Evolutionary conservation across 2,329 filamentous ascomycete species (phyloP).

Genomic region (Pestalotiopsis sp.): DNA sequence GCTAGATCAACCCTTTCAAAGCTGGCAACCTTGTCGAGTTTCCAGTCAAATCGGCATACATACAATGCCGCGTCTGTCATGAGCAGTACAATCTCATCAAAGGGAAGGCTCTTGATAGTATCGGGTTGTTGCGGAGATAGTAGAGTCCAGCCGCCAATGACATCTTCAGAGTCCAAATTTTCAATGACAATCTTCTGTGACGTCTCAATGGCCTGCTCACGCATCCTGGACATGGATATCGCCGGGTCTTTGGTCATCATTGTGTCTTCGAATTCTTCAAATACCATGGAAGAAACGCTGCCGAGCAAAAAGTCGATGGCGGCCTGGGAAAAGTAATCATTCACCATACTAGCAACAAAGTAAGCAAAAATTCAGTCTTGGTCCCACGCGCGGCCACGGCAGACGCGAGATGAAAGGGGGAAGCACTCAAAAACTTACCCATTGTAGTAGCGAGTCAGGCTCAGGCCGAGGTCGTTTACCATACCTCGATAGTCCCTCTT

Average conservation of each 20-base stretch:
- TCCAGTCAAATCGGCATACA: constrained; percentile 91
- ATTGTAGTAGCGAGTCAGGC: constrained; percentile 74
- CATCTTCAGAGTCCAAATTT: constrained; percentile 74
- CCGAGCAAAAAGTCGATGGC: constrained; percentile 94
- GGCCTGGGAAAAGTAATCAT: constrained; percentile 95
- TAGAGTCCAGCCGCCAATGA: constrained; percentile 88
- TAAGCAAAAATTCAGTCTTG: neutral
- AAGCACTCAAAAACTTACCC: constrained; percentile 48
- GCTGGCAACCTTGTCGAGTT: constrained; percentile 88
- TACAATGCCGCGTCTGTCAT: constrained; percentile 86
- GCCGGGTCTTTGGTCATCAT: constrained; percentile 94
- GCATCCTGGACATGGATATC: constrained; percentile 80
- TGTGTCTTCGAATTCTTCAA: constrained; percentile 91
- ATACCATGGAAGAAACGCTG: constrained; percentile 81
- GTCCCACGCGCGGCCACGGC: neutral
- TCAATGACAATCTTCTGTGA: constrained; percentile 85
- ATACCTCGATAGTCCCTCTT: constrained; percentile 92
- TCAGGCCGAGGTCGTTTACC: constrained; percentile 87
- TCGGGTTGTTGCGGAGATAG: constrained; percentile 75
- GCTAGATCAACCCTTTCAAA: constrained; percentile 85
- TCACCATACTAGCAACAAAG: constrained; percentile 75
- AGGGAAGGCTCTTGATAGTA: constrained; percentile 69
- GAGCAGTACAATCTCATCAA: constrained; percentile 87
- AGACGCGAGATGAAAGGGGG: neutral
- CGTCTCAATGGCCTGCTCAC: constrained; percentile 87